Conservation (phyloP, 257 asterid genomes). For the Petunia axillaris region DNA sequence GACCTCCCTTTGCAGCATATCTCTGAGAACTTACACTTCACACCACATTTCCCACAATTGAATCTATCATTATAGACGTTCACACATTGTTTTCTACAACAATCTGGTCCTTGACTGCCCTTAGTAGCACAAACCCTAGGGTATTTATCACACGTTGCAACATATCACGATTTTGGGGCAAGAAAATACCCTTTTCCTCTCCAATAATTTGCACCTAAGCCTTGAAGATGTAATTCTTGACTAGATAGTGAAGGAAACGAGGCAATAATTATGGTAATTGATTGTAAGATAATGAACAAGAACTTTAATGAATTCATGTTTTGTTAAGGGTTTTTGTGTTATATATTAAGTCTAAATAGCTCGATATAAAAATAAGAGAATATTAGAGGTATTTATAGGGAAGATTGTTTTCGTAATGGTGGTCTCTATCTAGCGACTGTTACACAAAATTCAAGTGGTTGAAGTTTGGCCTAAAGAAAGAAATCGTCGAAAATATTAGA, state of each 20-base stretch:
- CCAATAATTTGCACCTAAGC: neutral
- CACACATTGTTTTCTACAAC: constrained; percentile 46
- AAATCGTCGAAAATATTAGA: neutral
- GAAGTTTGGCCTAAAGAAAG: neutral
- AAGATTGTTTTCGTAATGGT: neutral
- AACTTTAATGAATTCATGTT: neutral
- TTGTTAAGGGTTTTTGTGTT: neutral
- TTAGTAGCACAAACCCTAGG: constrained; percentile 39
- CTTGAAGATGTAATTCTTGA: neutral
- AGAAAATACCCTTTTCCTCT: neutral
- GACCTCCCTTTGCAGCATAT: constrained; percentile 40
- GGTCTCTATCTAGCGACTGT: neutral
- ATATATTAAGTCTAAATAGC: neutral
- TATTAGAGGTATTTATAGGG: constrained; percentile 21
- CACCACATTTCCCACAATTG: constrained; percentile 41
- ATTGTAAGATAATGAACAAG: constrained; percentile 3
- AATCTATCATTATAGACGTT: constrained; percentile 32
- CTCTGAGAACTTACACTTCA: constrained; percentile 35
- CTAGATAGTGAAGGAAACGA: neutral
- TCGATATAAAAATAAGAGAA: neutral
- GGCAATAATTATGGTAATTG: neutral
- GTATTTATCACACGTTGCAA: constrained; percentile 36
- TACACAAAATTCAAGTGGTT: neutral
- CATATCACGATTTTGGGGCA: neutral
- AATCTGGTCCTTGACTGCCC: constrained; percentile 39